phyloP scores from a whole-genome alignment of 73 alveolate genomes.

The Paramecium primaurelia region DNA sequence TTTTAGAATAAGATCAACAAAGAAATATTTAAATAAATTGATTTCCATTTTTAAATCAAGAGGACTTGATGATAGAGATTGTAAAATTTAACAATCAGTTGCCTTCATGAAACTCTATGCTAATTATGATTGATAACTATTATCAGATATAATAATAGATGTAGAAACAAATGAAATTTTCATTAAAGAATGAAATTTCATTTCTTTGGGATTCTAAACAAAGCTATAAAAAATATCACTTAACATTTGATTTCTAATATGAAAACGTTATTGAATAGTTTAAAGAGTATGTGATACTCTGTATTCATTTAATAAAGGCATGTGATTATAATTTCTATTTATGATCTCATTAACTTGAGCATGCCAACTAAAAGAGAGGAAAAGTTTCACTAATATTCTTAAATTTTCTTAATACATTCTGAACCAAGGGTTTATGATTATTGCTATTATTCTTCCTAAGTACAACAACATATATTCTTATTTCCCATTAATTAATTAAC shows the following conservation, averaged over 20 bases:
- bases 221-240: neutral
- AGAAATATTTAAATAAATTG: neutral
- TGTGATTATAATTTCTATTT: neutral
- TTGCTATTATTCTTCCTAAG: neutral
- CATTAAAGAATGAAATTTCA: neutral
- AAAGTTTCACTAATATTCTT: neutral
- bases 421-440: neutral
- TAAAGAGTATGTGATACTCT: neutral
- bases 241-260: neutral
- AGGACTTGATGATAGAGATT: neutral
- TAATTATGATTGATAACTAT: neutral
- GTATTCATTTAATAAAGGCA: neutral
- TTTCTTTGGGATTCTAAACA: neutral
- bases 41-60: neutral
- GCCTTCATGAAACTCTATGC: neutral
- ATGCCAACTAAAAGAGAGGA: neutral
- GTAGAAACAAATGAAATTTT: neutral
- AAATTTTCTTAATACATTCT: neutral
- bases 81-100: neutral
- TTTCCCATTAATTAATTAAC: neutral
- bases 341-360: neutral
- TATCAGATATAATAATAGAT: neutral
- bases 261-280: neutral
- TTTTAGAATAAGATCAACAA: neutral
- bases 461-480: neutral